Percentiles rank a stretch among this genome's conserved stretches.
phyloP scores from a whole-genome alignment of 768 basidiomycete species.

The Fomitopsis serialis region DNA sequence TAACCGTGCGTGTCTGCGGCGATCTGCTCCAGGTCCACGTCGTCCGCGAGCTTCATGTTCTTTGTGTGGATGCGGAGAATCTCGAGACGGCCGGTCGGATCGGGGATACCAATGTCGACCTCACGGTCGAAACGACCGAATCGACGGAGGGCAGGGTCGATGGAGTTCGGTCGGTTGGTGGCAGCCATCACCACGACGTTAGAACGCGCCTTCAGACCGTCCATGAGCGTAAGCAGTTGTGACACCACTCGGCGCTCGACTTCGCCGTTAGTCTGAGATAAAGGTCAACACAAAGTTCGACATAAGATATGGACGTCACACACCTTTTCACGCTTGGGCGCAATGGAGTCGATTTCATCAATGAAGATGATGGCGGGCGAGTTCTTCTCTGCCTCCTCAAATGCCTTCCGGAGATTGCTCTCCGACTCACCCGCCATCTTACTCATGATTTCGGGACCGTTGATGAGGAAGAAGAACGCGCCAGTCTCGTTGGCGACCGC shows the following conservation, averaged over 20 bases:
- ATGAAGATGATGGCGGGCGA: conserved; percentile 99
- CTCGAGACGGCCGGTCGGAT: conserved; percentile 97
- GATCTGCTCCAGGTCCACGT: conserved; percentile 98
- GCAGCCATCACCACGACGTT: conserved; percentile 99
- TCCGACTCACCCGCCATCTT: conserved; percentile 99
- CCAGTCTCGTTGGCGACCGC: conserved; percentile 99
- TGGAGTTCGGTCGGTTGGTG: conserved; percentile 97
- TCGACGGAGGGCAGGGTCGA: conserved; percentile 96
- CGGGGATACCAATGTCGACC: conserved; percentile 98
- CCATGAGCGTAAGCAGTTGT: conserved; percentile 97
- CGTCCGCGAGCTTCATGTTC: conserved; percentile 98
- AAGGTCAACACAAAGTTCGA: not conserved
- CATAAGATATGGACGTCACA: conserved; percentile 8
- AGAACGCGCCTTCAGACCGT: conserved; percentile 95
- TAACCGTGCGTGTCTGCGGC: conserved; percentile 99
- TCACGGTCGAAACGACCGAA: conserved; percentile 99
- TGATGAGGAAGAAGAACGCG: conserved; percentile 99
- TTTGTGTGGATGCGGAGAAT: conserved; percentile 99
- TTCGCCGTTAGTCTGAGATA: conserved; percentile 88
- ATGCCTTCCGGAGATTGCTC: conserved; percentile 95
- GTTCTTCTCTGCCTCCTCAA: conserved; percentile 99
- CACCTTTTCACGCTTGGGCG: conserved; percentile 99
- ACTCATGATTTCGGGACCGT: conserved; percentile 99
- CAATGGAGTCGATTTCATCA: conserved; percentile 98
- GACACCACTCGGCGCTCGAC: conserved; percentile 99